phyloP scores from a whole-genome alignment of 805 yeast genomes.

The Kodamaea neixiangensis region DNA sequence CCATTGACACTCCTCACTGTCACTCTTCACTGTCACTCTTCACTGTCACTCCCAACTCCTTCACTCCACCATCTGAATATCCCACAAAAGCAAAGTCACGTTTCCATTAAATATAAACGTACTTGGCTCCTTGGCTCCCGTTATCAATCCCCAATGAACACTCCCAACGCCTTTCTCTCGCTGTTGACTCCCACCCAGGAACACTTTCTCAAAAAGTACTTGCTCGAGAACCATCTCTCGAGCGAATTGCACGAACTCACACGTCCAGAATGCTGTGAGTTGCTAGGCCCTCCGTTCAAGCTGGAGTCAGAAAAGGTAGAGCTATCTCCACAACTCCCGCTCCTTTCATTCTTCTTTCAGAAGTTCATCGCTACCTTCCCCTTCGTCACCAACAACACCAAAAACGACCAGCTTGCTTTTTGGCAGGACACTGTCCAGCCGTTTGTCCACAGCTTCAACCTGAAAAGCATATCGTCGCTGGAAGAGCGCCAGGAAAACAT shows the following conservation, averaged over 20 bases:
- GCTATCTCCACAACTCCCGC: too few relatives aligned
- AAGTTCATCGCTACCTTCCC: constrained; percentile 73
- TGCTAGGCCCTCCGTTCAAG: constrained; percentile 80
- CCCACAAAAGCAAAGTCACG: too few relatives aligned
- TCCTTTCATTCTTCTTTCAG: constrained; percentile 64
- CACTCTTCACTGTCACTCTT: too few relatives aligned
- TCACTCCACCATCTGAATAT: too few relatives aligned
- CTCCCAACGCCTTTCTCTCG: background rate
- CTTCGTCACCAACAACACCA: constrained; percentile 53
- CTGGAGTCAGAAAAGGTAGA: too few relatives aligned
- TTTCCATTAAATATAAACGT: too few relatives aligned
- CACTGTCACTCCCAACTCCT: too few relatives aligned
- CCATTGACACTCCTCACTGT: too few relatives aligned
- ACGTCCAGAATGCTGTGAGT: constrained; percentile 61
- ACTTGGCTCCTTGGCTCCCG: background rate
- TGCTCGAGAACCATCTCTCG: constrained; percentile 61
- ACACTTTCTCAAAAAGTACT: constrained; percentile 84
- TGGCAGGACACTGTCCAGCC: constrained; percentile 83
- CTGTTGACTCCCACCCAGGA: constrained; percentile 65
- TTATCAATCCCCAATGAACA: background rate
- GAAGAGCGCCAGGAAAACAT: constrained; percentile 76
- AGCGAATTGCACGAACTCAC: constrained; percentile 62
- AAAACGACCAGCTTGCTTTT: constrained; percentile 52
- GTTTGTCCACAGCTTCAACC: constrained; percentile 76
- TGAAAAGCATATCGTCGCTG: constrained; percentile 68